Conservation (phyloP, 345 rosid species). For the Arabis hirsuta region DNA sequence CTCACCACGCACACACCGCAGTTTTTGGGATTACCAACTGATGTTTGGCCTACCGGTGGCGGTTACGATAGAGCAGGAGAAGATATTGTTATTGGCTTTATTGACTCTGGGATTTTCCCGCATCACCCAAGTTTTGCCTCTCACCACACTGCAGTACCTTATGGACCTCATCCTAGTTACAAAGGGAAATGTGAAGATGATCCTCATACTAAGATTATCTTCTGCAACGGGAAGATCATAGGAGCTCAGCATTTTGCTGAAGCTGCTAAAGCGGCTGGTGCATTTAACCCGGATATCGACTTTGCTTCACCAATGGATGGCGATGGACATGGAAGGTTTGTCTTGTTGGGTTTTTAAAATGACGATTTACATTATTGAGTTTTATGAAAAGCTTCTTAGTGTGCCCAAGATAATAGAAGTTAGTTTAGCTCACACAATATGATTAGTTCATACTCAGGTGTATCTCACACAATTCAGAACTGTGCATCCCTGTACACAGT, state of each 20-base stretch:
- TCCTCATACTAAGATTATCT: slow-evolving; percentile 63
- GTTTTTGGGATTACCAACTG: slow-evolving; percentile 95
- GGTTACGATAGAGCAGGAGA: slow-evolving; percentile 97
- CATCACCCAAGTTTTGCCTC: slow-evolving; percentile 92
- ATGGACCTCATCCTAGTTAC: slow-evolving; percentile 83
- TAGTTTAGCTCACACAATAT: not conserved
- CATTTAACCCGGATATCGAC: slow-evolving; percentile 84
- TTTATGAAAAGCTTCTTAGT: not conserved
- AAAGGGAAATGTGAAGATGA: slow-evolving; percentile 95
- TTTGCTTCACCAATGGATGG: slow-evolving; percentile 98
- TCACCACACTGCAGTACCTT: slow-evolving; percentile 66
- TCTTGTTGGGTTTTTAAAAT: not conserved
- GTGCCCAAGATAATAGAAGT: not conserved
- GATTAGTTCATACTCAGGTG: not conserved
- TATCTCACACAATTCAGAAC: not conserved
- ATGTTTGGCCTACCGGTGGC: slow-evolving; percentile 99
- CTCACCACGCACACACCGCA: slow-evolving; percentile 98
- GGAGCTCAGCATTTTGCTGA: slow-evolving; percentile 99
- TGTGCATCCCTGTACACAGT: not conserved
- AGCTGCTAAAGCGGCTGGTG: slow-evolving; percentile 95
- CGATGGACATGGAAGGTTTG: slow-evolving; percentile 99
- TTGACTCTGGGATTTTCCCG: slow-evolving; percentile 94
- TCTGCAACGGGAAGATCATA: slow-evolving; percentile 93
- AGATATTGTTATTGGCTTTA: slow-evolving; percentile 89
- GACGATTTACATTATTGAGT: not conserved